These are phyloP conservation scores for Malassezia caprae DNA, from an alignment of 1,284 basidiomycete species.

Conservation along the genomic window DNA sequence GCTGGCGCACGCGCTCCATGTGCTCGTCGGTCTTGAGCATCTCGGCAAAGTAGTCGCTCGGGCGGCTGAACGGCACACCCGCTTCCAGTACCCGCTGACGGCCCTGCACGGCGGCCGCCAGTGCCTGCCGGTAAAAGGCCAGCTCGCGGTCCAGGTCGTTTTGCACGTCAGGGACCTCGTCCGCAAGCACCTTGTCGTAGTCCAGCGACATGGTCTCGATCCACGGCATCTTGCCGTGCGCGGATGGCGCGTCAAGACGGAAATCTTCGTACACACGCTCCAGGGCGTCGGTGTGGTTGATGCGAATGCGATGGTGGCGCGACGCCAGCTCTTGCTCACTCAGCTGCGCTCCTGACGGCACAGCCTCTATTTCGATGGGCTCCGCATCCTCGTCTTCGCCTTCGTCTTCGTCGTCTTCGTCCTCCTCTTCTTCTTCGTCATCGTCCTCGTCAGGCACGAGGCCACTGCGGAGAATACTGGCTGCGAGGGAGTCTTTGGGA, in stretches of 20 bases:
- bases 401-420: slow-evolving; percentile 27
- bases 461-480: slow-evolving; percentile 37
- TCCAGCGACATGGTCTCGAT: slow-evolving; percentile 41
- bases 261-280: slow-evolving; percentile 33
- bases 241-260: slow-evolving; percentile 25
- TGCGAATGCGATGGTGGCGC: slow-evolving; percentile 35
- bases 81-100: slow-evolving; percentile 65
- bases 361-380: slow-evolving; percentile 26
- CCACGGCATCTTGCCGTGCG: slow-evolving; percentile 33
- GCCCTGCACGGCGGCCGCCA: slow-evolving; percentile 68
- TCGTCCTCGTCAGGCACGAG: slow-evolving; percentile 28
- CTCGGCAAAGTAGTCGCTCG: slow-evolving; percentile 90
- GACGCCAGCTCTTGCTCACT: slow-evolving; percentile 28
- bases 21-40: slow-evolving; percentile 97
- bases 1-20: slow-evolving; percentile 91
- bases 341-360: slow-evolving; percentile 32
- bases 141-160: slow-evolving; percentile 88
- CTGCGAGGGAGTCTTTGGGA: slow-evolving; percentile 38
- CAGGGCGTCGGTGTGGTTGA: slow-evolving; percentile 39
- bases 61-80: slow-evolving; percentile 76
- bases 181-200: slow-evolving; percentile 25
- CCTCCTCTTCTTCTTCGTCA: slow-evolving; percentile 23
- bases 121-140: slow-evolving; percentile 93
- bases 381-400: slow-evolving; percentile 22
- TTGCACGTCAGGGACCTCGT: slow-evolving; percentile 58